Percentiles rank a stretch among this genome's conserved stretches.
These are phyloP conservation scores for Ambrosia artemisiifolia DNA, from an alignment of 129 eudicot species.

Conservation along the genomic window DNA sequence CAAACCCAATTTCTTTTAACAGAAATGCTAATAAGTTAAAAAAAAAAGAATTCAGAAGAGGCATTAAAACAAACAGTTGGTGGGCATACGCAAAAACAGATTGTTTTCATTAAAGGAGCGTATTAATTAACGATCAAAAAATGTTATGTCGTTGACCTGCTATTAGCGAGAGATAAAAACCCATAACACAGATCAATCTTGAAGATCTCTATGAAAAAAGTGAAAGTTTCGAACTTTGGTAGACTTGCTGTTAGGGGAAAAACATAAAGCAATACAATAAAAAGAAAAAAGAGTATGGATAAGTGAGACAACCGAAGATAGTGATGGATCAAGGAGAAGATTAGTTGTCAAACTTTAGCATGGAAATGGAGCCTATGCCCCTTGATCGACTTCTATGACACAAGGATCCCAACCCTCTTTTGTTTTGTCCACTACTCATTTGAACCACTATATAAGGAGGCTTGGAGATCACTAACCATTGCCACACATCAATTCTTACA, in stretches of 20 bases:
- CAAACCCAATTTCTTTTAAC: too few species aligned
- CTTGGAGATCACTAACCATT: too few species aligned
- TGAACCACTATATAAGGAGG: too few species aligned
- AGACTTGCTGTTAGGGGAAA: not conserved
- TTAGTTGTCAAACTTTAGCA: too few species aligned
- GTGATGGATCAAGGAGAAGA: too few species aligned
- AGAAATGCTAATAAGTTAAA: too few species aligned
- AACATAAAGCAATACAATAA: not conserved
- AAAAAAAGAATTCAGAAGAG: not conserved
- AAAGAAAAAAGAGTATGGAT: not conserved
- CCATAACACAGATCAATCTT: not conserved
- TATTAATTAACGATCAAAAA: slow-evolving; percentile 11
- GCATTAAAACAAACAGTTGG: slow-evolving; percentile 39
- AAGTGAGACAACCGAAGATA: not conserved
- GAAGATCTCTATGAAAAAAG: slow-evolving; percentile 1
- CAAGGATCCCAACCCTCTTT: too few species aligned
- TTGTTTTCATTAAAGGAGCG: not conserved
- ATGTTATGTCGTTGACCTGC: not conserved
- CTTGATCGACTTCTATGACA: too few species aligned
- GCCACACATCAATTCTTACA: too few species aligned
- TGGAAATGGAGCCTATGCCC: too few species aligned
- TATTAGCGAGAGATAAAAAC: not conserved
- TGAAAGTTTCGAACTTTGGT: not conserved
- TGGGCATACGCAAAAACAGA: slow-evolving; percentile 13
- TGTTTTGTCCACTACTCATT: too few species aligned